phyloP scores from a whole-genome alignment of 2,329 filamentous ascomycete species.

The Fusarium ambrosium region DNA sequence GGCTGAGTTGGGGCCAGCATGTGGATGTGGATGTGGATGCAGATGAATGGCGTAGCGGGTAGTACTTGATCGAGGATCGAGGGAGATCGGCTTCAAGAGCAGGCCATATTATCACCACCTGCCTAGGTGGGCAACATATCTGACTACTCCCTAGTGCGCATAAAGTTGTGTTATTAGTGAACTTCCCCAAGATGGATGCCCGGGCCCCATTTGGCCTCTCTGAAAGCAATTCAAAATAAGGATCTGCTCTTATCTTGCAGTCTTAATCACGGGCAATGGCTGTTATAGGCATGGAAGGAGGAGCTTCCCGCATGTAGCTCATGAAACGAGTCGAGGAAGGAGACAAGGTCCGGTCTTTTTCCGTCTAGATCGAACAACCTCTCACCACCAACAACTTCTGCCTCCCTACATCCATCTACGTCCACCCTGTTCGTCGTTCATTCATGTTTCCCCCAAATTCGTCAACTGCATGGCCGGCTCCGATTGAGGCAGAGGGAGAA shows the following conservation, averaged over 20 bases:
- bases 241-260: conserved; percentile 10
- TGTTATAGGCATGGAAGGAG: conserved; percentile 8
- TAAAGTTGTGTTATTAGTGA: conserved; percentile 9
- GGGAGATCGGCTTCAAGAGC: not conserved
- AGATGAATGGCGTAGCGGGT: conserved; percentile 1
- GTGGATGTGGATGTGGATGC: not conserved
- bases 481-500: not conserved
- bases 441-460: not conserved
- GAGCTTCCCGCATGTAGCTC: not conserved
- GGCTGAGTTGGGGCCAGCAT: conserved; percentile 4
- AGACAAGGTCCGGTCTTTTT: not conserved
- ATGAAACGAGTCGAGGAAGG: not conserved
- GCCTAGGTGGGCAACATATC: conserved; percentile 5
- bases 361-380: not conserved
- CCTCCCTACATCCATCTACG: not conserved
- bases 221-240: not conserved
- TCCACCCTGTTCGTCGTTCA: not conserved
- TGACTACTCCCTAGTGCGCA: conserved; percentile 24
- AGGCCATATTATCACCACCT: conserved; percentile 14
- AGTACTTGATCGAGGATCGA: conserved; percentile 9
- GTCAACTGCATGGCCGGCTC: not conserved
- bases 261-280: conserved; percentile 2
- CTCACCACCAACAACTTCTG: not conserved
- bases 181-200: conserved; percentile 1
- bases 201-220: not conserved